These are phyloP conservation scores for Geotrichum restrictum DNA, from an alignment of 1,139 yeast species.

Conservation along the genomic window DNA sequence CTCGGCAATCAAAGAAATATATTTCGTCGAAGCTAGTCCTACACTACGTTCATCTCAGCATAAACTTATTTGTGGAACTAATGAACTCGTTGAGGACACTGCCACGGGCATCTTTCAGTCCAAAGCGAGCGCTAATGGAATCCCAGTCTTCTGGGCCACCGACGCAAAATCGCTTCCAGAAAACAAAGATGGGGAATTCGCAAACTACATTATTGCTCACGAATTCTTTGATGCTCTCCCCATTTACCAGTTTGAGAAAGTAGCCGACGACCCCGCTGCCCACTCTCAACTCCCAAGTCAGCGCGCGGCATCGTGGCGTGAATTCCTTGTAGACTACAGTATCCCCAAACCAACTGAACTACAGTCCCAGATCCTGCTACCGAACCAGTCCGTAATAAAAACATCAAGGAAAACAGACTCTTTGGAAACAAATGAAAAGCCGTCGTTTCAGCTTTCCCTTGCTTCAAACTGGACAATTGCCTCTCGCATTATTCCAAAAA, in stretches of 20 bases:
- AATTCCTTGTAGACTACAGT: conserved; percentile 59
- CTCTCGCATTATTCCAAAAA: conserved; percentile 53
- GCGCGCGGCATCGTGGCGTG: conserved; percentile 65
- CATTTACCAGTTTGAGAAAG: conserved; percentile 62
- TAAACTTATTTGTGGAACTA: conserved; percentile 46
- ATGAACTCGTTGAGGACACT: conserved; percentile 27
- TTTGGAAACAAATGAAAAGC: conserved; percentile 38
- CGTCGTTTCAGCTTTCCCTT: conserved; percentile 53
- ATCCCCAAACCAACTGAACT: conserved; percentile 24
- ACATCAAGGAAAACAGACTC: conserved; percentile 21
- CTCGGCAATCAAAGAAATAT: conserved; percentile 41
- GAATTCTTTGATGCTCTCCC: conserved; percentile 89
- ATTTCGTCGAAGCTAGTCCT: conserved; percentile 70
- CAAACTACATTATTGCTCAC: conserved; percentile 73
- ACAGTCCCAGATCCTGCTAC: conserved; percentile 29
- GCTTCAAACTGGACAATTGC: conserved; percentile 63
- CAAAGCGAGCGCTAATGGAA: conserved; percentile 46
- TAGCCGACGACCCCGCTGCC: conserved; percentile 35
- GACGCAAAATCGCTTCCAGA: conserved; percentile 54
- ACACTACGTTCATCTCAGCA: conserved; percentile 59
- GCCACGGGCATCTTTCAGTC: conserved; percentile 42
- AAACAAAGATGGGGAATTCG: conserved; percentile 35
- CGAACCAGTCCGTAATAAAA: conserved; percentile 31
- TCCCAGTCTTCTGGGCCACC: conserved; percentile 62
- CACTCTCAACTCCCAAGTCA: conserved; percentile 16